phyloP scores from a whole-genome alignment of 768 basidiomycete species.

The Leucosporidium yakuticum region DNA sequence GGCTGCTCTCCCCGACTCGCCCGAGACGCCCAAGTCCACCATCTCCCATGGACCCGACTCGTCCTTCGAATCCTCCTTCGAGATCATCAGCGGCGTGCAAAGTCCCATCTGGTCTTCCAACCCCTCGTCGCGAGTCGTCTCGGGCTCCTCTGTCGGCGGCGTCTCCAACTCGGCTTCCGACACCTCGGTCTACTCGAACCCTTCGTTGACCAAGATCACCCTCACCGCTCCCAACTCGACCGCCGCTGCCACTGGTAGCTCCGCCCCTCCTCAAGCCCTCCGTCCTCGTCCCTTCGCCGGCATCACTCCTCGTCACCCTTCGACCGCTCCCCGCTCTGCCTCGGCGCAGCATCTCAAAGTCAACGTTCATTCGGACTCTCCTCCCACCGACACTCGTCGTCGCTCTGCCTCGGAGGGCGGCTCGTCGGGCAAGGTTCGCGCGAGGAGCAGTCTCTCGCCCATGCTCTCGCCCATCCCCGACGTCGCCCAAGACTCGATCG shows the following conservation, averaged over 20 bases:
- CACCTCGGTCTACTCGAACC: neutral
- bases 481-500: neutral
- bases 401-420: neutral
- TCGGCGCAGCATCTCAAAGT: no score
- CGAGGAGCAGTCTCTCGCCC: conserved; percentile 1
- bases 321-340: no score
- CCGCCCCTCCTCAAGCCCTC: no score
- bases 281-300: no score
- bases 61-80: conserved; percentile 13
- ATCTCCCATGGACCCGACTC: no score
- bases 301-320: no score
- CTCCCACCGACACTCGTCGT: neutral
- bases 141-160: neutral
- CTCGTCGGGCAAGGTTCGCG: neutral
- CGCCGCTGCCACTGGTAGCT: neutral
- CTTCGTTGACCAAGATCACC: neutral
- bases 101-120: neutral
- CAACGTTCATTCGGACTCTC: no score
- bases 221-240: neutral
- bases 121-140: neutral
- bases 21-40: neutral
- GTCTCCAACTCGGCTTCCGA: neutral
- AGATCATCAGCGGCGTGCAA: conserved; percentile 10
- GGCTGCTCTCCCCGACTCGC: neutral
- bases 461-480: conserved; percentile 1